Base-by-base conservation (phyloP, 768 basidiomycete species). In the Termitomyces sp. region DNA sequence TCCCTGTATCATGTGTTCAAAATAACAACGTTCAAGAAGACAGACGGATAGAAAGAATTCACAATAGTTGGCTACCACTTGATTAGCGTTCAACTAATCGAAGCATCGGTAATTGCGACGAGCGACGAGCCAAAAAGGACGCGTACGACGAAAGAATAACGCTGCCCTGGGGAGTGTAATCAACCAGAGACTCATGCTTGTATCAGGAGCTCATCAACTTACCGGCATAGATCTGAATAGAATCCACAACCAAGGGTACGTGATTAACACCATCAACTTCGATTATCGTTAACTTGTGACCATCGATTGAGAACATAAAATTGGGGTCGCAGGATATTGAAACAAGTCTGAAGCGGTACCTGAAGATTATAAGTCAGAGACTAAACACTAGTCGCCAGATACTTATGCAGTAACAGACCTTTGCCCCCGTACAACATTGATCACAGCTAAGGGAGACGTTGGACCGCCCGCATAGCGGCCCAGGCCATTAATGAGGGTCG, bases 311-410 rank as follows among this genome's bases (percentile, higher is more conserved):
- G 67, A 80, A 79, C n/a, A 55, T 64, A 63, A 70, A 81, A 72
- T 60, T 72, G 63, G 67, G 76, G 52, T 79, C 78, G 68, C 83
- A 83, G 12, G 79, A 77, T 56, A 80, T 77, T 58, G 64, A 71
- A 55, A 85, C 63, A 2, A 86, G 42, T 4, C 84, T 79, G 70
- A 86, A 80, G 29, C 85, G 79, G 64, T 85, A 86, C 37, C 52
- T 53, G 12, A 15, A 20, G 12, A 3, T 3, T 14, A 12, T 20
- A 53, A 29, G 38, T 54, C 29, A 5, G 20, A 31, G 2, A 31
- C 47, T 48, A 12, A 46, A 48, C 1, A 14, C 7, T 12, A 40
- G 17, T 40, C 9, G 5, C 37, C 1, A 29, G 37, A 37, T 2
- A 25, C 25, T 25, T 25, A 37, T 37, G 20, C 7, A 10, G 17